Evolutionary conservation across 306 rosid genomes (phyloP).

Genomic region (Ormosia semicastrata): DNA sequence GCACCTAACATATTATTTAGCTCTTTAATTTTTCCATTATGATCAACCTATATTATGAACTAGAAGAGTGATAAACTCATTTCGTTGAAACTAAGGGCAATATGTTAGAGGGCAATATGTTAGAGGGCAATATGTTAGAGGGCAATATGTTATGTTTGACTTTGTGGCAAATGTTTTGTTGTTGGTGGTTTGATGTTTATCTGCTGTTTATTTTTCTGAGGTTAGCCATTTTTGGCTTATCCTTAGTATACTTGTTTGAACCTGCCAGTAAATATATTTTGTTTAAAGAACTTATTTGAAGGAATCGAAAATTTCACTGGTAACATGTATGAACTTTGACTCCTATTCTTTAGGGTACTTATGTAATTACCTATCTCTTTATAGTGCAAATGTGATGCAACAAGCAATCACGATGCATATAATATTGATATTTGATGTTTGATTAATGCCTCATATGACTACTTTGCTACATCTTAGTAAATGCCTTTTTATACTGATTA

Average conservation of each 20-base stretch:
- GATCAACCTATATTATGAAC: background rate
- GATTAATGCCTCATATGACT: background rate
- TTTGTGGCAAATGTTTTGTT: background rate
- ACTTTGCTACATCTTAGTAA: background rate
- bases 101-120: background rate
- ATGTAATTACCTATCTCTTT: background rate
- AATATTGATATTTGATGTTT: background rate
- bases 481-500: background rate
- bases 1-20: background rate
- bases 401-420: background rate
- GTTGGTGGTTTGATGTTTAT: background rate
- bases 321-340: background rate
- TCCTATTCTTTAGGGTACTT: background rate
- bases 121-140: background rate
- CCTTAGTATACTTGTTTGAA: background rate
- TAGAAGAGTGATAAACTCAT: background rate
- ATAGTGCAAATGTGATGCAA: background rate
- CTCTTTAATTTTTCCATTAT: background rate
- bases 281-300: background rate
- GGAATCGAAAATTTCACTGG: background rate
- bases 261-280: background rate
- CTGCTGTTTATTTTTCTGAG: background rate
- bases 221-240: background rate
- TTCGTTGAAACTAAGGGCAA: background rate
- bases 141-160: background rate